Base-by-base conservation (phyloP, 2,329 filamentous ascomycete genomes). In the Trichoderma citrinoviride region DNA sequence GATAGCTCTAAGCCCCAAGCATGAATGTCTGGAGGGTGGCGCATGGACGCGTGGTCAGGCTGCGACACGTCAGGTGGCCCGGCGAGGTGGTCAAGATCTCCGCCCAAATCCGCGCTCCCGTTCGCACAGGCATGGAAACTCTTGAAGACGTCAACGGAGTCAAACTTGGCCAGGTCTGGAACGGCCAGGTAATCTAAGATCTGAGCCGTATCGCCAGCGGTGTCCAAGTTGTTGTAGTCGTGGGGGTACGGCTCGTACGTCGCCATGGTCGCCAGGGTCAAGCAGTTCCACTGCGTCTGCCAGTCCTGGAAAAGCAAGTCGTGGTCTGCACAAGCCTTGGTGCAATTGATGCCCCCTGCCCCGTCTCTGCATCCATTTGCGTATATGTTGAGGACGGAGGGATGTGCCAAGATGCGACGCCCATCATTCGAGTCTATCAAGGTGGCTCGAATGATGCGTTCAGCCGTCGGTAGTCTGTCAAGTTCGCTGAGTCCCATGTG, bases 271-370 rank as follows among this genome's bases (percentile, higher is more conserved):
- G 60, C 23, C 40, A 63, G 17, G 15, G 60, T 55, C 40, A 63
- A n/a, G 17, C 60, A 63, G 1, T 53, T 55, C 60, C 60, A 63
- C 17, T 44, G 49, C 1, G 60, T 63, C 60, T 63, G 41, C 60
- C 60, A 63, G 21, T 53, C 25, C 2, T 21, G 17, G 5, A 63
- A 55, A 5, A 63, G 41, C 1, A 37, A 8, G 14, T 10, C 8
- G 7, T 7, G 5, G 15, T 55, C n/a, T 6, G 12, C 37, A n/a
- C 60, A 63, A 7, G 40, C 50, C 6, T 0, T 7, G n/a, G 60
- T 63, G 29, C 60, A 63, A 23, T 63, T 63, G 23, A n/a, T 7
- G 12, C 47, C 41, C 12, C 8, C 21, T 5, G 5, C 33, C 3
- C 1, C 5, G 27, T 2, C 14, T 8, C 7, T 47, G 7, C 60